Evolutionary conservation across 495 filamentous ascomycete genomes (phyloP), one percentile per base, ranked within the genome.

Genomic region (Cercophora samala): DNA sequence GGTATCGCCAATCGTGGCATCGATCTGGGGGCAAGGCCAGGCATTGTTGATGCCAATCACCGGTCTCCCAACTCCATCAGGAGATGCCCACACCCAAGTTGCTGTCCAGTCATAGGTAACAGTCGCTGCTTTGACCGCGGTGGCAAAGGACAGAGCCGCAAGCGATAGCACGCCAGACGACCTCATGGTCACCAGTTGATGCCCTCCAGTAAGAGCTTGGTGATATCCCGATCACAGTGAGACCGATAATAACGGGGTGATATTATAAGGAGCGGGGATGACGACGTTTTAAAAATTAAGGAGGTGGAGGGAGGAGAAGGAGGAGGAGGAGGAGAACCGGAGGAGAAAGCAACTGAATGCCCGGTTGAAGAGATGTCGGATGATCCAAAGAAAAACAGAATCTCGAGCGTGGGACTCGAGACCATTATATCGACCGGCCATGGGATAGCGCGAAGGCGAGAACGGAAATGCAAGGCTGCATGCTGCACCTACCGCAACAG

Each of bases 21-120:
- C 83, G 46, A 93, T 86, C 9, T 77, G 70, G 6, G 90, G 91
- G 55, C 88, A 81, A 17, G 91, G 91, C 90, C 89, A 93, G 68
- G 86, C 76, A 11, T 83, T 83, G 75, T 95, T 94, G 77, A 95
- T 90, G 42, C 90, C 89, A 69, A 95, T 89, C 21, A 89, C 85
- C n/a, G 87, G 85, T 9, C 93, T 82, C 4, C 80, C 80, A 18
- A 83, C 68, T 3, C 88, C 90, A 78, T 93, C 90, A 1, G 91
- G 91, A 64, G 83, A 85, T 4, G 86, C 86, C 64, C 78, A 86
- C 1, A 92, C 87, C 90, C 90, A 93, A 0, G 84, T 86, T 56
- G 90, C 83, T 67, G 91, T 85, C 83, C 87, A 94, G 71, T 79
- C 72, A 64, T 79, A 79, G 15, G 66, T 75, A 4, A 82, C 77